phyloP scores from a whole-genome alignment of 2,329 filamentous ascomycete species.

The Pseudopithomyces maydicus region DNA sequence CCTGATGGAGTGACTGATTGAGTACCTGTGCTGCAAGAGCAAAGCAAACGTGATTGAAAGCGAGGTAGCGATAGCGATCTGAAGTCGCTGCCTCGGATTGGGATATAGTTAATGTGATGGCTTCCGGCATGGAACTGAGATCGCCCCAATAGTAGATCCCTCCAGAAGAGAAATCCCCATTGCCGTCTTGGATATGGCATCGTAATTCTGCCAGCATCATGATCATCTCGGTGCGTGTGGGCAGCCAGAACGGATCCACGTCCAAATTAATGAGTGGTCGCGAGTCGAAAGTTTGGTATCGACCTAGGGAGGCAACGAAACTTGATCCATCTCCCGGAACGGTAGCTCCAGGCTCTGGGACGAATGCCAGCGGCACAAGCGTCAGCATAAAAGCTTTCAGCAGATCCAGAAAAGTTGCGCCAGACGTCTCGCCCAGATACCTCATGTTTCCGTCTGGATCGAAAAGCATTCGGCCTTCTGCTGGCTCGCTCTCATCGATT shows the following conservation, averaged over 20 bases:
- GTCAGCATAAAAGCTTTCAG: conserved; percentile 33
- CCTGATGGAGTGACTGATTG: conserved; percentile 15
- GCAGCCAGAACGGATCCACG: conserved; percentile 34
- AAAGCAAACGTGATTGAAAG: conserved; percentile 33
- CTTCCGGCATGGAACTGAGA: conserved; percentile 18
- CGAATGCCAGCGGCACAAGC: conserved; percentile 22
- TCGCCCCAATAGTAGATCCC: conserved; percentile 35
- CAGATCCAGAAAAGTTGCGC: conserved; percentile 32
- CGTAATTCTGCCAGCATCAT: conserved; percentile 27
- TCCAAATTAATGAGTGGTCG: conserved; percentile 28
- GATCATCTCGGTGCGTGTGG: conserved; percentile 22
- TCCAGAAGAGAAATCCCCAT: conserved; percentile 25
- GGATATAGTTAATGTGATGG: conserved; percentile 15
- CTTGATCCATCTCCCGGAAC: conserved; percentile 19
- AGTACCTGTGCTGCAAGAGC: conserved; percentile 26
- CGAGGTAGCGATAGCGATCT: conserved; percentile 24
- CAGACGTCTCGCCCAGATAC: conserved; percentile 31
- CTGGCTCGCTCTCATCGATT: conserved; percentile 16
- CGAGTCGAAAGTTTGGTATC: conserved; percentile 35
- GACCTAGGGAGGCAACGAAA: conserved; percentile 27
- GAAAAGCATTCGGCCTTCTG: conserved; percentile 22
- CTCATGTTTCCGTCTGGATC: conserved; percentile 23
- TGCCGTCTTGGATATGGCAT: conserved; percentile 31
- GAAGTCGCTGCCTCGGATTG: conserved; percentile 22
- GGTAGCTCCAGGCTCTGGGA: conserved; percentile 12